A percentile compares a stretch with the other conserved stretches of the same genome.
These are phyloP conservation scores for Pseudonitzschia pungens DNA, from an alignment of 108 stramenopile species.

Conservation along the genomic window DNA sequence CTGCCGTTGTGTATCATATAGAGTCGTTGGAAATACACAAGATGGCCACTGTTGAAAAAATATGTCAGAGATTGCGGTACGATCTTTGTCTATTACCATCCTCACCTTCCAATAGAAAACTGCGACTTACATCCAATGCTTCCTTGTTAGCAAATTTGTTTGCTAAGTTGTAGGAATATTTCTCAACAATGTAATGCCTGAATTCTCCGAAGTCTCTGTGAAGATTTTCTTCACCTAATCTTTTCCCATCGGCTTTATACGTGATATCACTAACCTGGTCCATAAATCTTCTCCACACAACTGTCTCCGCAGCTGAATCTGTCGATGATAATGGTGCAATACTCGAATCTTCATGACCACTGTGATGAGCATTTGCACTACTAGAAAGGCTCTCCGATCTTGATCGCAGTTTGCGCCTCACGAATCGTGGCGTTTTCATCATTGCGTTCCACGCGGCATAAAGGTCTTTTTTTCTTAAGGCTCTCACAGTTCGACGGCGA, in stretches of 20 bases:
- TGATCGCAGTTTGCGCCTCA: conserved; percentile 33
- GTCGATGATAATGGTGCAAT: conserved; percentile 11
- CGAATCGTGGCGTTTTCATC: conserved; percentile 71
- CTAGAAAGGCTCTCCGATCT: not conserved
- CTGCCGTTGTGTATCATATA: conserved; percentile 67
- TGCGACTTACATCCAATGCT: conserved; percentile 55
- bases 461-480: conserved; percentile 78
- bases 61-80: no score
- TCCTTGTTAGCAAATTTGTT: conserved; percentile 63
- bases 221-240: conserved; percentile 69
- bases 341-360: conserved; percentile 4
- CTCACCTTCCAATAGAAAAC: not conserved
- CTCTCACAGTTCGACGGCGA: conserved; percentile 43
- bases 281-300: conserved; percentile 78
- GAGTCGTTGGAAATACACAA: conserved; percentile 61
- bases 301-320: conserved; percentile 59
- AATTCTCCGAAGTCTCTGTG: conserved; percentile 78
- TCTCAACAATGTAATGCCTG: conserved; percentile 78
- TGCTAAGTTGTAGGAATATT: conserved; percentile 65
- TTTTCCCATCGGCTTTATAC: conserved; percentile 71
- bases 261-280: conserved; percentile 73
- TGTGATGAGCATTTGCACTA: not conserved
- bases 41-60: conserved; percentile 68
- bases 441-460: conserved; percentile 83
- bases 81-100: not conserved